phyloP scores from a whole-genome alignment of 164 flowering plant genomes.

The Chloranthus sessilifolius region DNA sequence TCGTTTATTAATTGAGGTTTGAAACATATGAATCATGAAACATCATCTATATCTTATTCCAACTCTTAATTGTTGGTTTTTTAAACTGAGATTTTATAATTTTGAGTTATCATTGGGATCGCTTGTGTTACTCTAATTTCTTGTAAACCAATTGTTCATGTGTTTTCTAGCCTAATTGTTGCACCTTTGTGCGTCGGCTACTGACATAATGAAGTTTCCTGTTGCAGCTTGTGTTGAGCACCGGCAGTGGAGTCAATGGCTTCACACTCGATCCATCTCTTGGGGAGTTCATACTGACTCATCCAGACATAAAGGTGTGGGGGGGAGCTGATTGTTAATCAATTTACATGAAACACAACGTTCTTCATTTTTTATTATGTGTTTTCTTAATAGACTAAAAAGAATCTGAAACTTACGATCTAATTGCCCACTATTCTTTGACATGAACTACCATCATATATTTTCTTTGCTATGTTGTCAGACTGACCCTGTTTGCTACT shows the following conservation, averaged over 20 bases:
- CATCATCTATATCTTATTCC: neutral
- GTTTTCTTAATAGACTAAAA: too few species aligned
- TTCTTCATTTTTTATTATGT: neutral
- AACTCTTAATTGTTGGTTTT: neutral
- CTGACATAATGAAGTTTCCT: neutral
- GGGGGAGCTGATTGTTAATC: too few species aligned
- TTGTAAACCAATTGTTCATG: conserved; percentile 2
- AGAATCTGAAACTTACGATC: too few species aligned
- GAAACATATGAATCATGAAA: conserved; percentile 1
- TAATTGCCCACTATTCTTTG: too few species aligned
- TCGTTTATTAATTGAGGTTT: neutral
- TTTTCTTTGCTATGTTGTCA: too few species aligned
- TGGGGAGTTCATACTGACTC: conserved; percentile 98
- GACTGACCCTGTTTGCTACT: too few species aligned
- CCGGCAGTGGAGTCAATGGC: conserved; percentile 92
- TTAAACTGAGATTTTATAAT: neutral
- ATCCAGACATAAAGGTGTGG: conserved; percentile 83
- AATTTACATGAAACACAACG: too few species aligned
- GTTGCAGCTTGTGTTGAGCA: conserved; percentile 82
- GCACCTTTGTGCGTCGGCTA: too few species aligned
- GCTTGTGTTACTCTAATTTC: neutral
- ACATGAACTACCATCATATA: too few species aligned
- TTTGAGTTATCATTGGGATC: neutral
- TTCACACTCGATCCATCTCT: conserved; percentile 98
- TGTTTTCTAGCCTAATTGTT: neutral